Conservation (phyloP, 345 rosid genomes). For the Dipteronia sinensis region DNA sequence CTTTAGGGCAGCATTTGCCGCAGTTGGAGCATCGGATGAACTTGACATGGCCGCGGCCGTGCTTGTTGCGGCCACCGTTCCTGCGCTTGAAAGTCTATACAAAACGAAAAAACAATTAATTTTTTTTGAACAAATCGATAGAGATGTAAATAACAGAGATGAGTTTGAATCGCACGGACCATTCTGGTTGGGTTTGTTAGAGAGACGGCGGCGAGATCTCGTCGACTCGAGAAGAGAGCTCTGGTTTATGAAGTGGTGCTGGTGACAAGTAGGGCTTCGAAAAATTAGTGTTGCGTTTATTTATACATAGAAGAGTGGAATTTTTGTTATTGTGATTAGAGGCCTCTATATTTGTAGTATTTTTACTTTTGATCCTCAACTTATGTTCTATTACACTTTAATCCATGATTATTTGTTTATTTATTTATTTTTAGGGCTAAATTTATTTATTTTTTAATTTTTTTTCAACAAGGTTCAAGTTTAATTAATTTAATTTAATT, state of each 20-base stretch:
- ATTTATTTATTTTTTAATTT: no score
- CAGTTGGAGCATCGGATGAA: constrained; percentile 93
- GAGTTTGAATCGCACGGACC: neutral
- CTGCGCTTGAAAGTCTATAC: constrained; percentile 85
- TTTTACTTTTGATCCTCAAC: neutral
- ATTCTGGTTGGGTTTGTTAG: neutral
- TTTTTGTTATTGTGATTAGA: neutral
- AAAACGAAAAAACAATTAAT: neutral
- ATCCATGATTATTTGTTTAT: neutral
- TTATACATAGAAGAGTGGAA: neutral
- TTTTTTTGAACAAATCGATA: neutral
- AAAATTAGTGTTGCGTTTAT: neutral
- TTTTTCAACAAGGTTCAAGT: no score
- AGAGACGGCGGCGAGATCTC: neutral
- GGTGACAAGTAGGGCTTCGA: neutral
- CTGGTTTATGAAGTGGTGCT: neutral
- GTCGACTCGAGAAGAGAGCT: neutral
- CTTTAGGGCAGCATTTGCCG: constrained; percentile 96
- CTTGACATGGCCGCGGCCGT: constrained; percentile 90
- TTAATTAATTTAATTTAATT: no score
- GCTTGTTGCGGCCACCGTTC: constrained; percentile 96
- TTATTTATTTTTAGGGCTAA: no score
- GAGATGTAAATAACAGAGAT: neutral
- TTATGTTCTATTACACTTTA: neutral
- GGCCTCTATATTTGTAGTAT: neutral